phyloP scores from a whole-genome alignment of 2,329 filamentous ascomycete genomes.

The Stachybotrys echinatus region DNA sequence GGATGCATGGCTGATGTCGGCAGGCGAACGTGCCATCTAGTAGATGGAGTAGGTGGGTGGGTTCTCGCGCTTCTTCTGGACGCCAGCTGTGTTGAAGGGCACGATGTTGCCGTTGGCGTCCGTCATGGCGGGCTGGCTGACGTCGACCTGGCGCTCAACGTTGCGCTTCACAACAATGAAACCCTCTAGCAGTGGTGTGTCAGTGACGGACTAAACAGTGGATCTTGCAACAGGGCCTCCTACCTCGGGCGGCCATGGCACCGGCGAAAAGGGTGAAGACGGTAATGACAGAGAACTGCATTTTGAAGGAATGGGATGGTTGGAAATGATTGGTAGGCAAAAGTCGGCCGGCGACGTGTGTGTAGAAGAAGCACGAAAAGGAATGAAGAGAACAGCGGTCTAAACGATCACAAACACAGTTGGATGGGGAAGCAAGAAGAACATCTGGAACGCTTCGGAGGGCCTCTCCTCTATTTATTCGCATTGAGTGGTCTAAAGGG shows the following conservation, averaged over 20 bases:
- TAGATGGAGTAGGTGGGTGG: no score
- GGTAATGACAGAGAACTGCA: constrained; percentile 46
- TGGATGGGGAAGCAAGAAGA: constrained; percentile 14
- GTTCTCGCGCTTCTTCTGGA: constrained; percentile 11
- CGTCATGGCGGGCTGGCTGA: constrained; percentile 39
- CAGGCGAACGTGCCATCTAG: no score
- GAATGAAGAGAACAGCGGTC: constrained; percentile 5
- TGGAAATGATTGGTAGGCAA: constrained; percentile 10
- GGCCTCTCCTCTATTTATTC: no score
- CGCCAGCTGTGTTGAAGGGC: constrained; percentile 33
- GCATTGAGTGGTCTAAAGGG: no score
- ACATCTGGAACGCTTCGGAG: no score
- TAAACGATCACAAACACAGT: neutral
- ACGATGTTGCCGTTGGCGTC: constrained; percentile 36
- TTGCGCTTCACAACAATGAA: constrained; percentile 4
- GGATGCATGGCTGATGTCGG: no score
- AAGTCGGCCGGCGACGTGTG: constrained; percentile 49
- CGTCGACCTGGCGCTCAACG: constrained; percentile 17
- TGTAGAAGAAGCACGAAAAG: constrained; percentile 8
- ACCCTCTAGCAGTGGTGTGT: neutral
- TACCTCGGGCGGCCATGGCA: constrained; percentile 34
- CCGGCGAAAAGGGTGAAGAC: constrained; percentile 41
- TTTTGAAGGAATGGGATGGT: constrained; percentile 26
- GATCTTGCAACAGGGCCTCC: constrained; percentile 2
- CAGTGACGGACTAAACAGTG: neutral